Percentiles rank a stretch among this genome's conserved stretches.
These are phyloP conservation scores for Cylindrotheca fusiformis DNA, from an alignment of 108 stramenopile genomes.

Conservation along the genomic window DNA sequence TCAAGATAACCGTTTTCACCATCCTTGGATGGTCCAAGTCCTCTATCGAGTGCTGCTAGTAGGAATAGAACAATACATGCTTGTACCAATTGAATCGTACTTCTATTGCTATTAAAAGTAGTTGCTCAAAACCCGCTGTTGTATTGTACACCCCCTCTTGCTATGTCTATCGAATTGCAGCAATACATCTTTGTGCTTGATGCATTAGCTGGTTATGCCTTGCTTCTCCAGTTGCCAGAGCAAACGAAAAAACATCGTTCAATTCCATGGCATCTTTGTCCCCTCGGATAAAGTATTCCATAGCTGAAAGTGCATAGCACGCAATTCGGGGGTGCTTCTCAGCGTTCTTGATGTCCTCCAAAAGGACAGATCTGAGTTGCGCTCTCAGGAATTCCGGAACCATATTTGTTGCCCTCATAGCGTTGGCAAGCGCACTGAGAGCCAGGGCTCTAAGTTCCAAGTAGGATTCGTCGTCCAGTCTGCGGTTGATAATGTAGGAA, in stretches of 20 bases:
- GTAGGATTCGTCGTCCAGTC: conserved; percentile 36
- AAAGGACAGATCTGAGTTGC: conserved; percentile 27
- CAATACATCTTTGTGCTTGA: conserved; percentile 37
- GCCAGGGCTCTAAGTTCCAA: conserved; percentile 28
- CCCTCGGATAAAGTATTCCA: conserved; percentile 30
- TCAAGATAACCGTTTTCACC: too few relatives aligned
- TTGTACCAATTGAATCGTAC: too few relatives aligned
- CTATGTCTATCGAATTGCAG: conserved; percentile 14
- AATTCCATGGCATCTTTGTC: conserved; percentile 30
- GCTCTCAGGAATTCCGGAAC: conserved; percentile 24
- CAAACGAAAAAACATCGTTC: conserved; percentile 28
- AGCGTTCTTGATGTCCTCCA: conserved; percentile 34
- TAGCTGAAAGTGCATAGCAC: conserved; percentile 18
- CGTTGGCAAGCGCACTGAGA: conserved; percentile 42
- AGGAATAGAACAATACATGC: too few relatives aligned
- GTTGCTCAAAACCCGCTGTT: too few relatives aligned
- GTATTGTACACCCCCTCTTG: not conserved
- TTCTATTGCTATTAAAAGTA: too few relatives aligned
- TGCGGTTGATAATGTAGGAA: conserved; percentile 24
- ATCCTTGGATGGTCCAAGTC: too few relatives aligned
- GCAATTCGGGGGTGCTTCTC: conserved; percentile 36
- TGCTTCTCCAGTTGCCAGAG: conserved; percentile 30
- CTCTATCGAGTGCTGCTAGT: too few relatives aligned
- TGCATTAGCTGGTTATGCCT: conserved; percentile 31
- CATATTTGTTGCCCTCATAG: conserved; percentile 19